Evolutionary conservation across 176 grass and related monocot species (phyloP).

Genomic region (Avena insularis): DNA sequence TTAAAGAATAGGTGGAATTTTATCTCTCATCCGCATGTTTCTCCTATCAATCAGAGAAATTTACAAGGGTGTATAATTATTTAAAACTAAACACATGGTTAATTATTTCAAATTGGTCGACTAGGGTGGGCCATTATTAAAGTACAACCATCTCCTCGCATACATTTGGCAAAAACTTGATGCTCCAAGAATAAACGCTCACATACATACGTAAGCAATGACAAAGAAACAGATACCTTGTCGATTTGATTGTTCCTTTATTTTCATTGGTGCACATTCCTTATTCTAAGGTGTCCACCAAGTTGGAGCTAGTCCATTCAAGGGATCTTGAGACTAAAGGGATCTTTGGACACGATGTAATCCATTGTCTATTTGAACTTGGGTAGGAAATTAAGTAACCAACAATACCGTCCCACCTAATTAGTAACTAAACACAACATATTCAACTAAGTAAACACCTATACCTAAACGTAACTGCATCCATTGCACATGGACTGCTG

Average conservation of each 20-base stretch:
- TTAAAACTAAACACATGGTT: not conserved
- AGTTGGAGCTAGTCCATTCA: not conserved
- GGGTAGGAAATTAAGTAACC: not conserved
- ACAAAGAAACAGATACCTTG: slow-evolving; percentile 10
- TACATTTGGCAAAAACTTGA: not conserved
- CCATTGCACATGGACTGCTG: not conserved
- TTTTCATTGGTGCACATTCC: not conserved
- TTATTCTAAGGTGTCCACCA: not conserved
- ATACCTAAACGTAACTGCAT: not conserved
- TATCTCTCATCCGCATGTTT: not conserved
- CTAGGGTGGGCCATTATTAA: not conserved
- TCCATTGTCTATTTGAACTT: not conserved
- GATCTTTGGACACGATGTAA: slow-evolving; percentile 26
- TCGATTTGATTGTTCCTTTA: slow-evolving; percentile 1
- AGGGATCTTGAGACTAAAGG: slow-evolving; percentile 24
- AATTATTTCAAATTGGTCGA: not conserved
- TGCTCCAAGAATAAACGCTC: not conserved
- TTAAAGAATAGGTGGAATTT: not conserved
- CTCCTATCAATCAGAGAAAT: not conserved
- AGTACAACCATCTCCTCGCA: not conserved
- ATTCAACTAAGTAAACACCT: not conserved
- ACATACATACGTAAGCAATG: not conserved
- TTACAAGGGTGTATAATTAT: not conserved
- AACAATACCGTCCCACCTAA: slow-evolving; percentile 9
- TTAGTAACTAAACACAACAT: not conserved